A percentile compares a stretch with the other conserved stretches of the same genome.
Conservation (phyloP, 225 moss, liverwort and hornwort species). For the Lunularia cruciata region DNA sequence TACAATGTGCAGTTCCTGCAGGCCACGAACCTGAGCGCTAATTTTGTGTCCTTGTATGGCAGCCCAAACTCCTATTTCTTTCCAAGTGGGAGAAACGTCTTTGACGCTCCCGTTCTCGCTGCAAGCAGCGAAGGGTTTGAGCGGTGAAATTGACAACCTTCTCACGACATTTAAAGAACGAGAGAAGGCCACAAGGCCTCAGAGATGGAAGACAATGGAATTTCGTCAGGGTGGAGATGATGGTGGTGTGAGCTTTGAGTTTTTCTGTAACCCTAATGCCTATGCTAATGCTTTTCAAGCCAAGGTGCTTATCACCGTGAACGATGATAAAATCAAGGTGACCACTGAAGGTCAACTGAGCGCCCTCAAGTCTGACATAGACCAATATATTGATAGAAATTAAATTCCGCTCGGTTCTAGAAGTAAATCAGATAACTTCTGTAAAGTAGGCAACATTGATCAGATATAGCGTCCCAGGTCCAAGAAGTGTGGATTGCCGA, state of each 20-base stretch:
- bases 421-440: too few species aligned
- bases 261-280: slow-evolving; percentile 94
- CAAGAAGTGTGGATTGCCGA: too few species aligned
- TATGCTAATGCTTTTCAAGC: slow-evolving; percentile 98
- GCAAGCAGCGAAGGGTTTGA: slow-evolving; percentile 74
- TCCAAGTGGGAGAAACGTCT: slow-evolving; percentile 92
- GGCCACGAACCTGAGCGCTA: background rate
- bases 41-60: slow-evolving; percentile 8
- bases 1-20: background rate
- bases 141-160: slow-evolving; percentile 63
- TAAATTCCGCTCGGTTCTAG: too few species aligned
- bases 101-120: slow-evolving; percentile 79
- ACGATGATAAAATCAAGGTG: slow-evolving; percentile 69
- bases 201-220: slow-evolving; percentile 84
- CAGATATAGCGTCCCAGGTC: too few species aligned
- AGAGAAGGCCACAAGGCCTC: slow-evolving; percentile 66
- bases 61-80: slow-evolving; percentile 69
- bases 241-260: slow-evolving; percentile 81
- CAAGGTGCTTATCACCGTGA: slow-evolving; percentile 82
- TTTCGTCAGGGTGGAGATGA: slow-evolving; percentile 51
- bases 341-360: slow-evolving; percentile 91
- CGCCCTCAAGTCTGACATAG: slow-evolving; percentile 81
- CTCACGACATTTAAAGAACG: slow-evolving; percentile 85
- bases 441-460: too few species aligned
- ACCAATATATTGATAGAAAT: slow-evolving; percentile 60